Evolutionary conservation across 1,139 yeast species (phyloP).

Genomic region (Taphrina sp.): DNA sequence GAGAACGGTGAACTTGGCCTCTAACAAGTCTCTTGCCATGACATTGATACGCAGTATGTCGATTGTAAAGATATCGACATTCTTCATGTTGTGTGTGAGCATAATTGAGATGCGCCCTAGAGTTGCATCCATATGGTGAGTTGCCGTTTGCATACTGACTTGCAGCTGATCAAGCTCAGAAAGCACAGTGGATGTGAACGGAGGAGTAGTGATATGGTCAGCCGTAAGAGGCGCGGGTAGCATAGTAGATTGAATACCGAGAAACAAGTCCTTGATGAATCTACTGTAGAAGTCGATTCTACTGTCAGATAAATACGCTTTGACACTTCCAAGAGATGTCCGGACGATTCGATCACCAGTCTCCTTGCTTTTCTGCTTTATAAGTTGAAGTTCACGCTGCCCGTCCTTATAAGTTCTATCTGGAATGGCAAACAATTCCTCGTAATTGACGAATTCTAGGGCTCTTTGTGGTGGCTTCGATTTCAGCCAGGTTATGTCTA

Average conservation of each 20-base stretch:
- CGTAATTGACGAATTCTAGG: slow-evolving; percentile 21
- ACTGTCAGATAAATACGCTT: too few species aligned
- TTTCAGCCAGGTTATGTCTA: slow-evolving; percentile 9
- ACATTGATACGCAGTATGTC: neutral
- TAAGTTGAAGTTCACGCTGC: slow-evolving; percentile 2
- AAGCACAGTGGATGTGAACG: too few species aligned
- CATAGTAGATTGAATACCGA: too few species aligned
- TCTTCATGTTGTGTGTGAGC: slow-evolving; percentile 6
- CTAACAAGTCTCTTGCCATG: neutral
- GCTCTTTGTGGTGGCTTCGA: slow-evolving; percentile 9
- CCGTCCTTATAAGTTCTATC: slow-evolving; percentile 9
- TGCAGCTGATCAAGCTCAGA: neutral
- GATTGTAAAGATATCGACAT: slow-evolving; percentile 6
- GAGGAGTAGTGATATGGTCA: too few species aligned
- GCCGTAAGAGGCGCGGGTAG: too few species aligned
- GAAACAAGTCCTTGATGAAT: too few species aligned
- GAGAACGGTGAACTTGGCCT: too few species aligned
- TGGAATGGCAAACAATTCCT: slow-evolving; percentile 3
- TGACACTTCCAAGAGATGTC: too few species aligned
- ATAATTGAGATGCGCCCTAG: neutral
- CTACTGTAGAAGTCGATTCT: too few species aligned
- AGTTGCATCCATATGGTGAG: neutral
- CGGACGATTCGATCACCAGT: slow-evolving; percentile 1
- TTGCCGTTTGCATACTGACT: neutral
- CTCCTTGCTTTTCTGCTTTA: slow-evolving; percentile 15